Percentiles rank a stretch among this genome's conserved stretches.
Evolutionary conservation across 2,329 filamentous ascomycete species (phyloP).

Genomic region (Aspergillus tubingensis): DNA sequence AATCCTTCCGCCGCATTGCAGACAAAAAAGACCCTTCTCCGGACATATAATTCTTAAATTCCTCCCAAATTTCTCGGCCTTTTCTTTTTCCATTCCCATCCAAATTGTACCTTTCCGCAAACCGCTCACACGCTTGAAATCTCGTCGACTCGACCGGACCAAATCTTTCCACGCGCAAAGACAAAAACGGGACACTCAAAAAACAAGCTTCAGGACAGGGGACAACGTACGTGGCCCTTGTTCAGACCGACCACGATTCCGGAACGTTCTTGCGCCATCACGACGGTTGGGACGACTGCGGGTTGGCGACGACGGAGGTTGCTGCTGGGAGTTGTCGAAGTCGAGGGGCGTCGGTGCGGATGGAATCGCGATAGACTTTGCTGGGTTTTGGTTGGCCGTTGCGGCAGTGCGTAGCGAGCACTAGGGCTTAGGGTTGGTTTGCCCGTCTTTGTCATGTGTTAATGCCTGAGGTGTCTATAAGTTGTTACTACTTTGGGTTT

Average conservation of each 20-base stretch:
- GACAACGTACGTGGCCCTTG: conserved; percentile 65
- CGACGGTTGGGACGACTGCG: conserved; percentile 41
- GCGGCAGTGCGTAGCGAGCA: conserved; percentile 39
- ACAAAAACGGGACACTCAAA: conserved; percentile 1
- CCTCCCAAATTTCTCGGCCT: not conserved
- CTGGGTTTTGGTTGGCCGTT: conserved; percentile 36
- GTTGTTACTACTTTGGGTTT: no score
- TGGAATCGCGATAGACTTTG: conserved; percentile 26
- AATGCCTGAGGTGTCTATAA: conserved; percentile 11
- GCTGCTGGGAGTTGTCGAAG: conserved; percentile 30
- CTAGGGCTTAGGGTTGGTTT: conserved; percentile 43
- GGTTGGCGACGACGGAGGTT: conserved; percentile 37
- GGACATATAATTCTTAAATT: not conserved
- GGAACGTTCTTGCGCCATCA: conserved; percentile 55
- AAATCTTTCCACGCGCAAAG: conserved; percentile 11
- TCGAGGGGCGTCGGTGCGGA: conserved; percentile 29
- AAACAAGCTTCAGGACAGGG: conserved; percentile 11
- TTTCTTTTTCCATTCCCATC: not conserved
- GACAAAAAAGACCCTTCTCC: not conserved
- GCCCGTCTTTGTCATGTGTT: conserved; percentile 7
- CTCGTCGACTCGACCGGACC: conserved; percentile 21
- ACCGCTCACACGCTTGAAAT: not conserved
- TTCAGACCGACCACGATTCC: conserved; percentile 64
- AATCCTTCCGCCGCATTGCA: not conserved
- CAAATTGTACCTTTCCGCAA: not conserved